Evolutionary conservation across 1,139 yeast genomes (phyloP).

Genomic region (Arxiozyma telluris): DNA sequence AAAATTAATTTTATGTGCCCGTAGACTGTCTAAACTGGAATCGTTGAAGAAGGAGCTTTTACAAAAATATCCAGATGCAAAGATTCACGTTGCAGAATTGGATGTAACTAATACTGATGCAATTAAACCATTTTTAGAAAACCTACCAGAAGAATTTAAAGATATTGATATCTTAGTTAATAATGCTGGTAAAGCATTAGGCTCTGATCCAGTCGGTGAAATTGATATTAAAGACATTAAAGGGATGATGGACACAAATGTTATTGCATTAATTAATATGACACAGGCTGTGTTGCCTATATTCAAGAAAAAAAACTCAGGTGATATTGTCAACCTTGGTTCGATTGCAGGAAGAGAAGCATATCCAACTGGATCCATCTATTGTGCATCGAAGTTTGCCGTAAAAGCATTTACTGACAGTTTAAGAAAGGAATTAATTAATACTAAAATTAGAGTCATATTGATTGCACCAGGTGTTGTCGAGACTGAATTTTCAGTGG

Average conservation of each 20-base stretch:
- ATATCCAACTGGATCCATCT: conserved; percentile 78
- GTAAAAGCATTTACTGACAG: conserved; percentile 67
- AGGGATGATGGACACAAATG: conserved; percentile 65
- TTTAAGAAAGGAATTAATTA: conserved; percentile 67
- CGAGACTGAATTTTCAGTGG: conserved; percentile 75
- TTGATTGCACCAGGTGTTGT: conserved; percentile 86
- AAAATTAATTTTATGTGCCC: conserved; percentile 59
- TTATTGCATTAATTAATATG: conserved; percentile 58
- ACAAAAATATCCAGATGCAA: conserved; percentile 40
- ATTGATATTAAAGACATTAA: conserved; percentile 47
- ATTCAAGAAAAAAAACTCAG: conserved; percentile 46
- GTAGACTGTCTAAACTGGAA: conserved; percentile 50
- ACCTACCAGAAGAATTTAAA: conserved; percentile 45
- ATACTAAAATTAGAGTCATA: conserved; percentile 66
- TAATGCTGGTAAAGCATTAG: conserved; percentile 78
- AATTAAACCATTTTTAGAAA: conserved; percentile 44
- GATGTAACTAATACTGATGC: conserved; percentile 51
- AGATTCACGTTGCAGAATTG: conserved; percentile 42
- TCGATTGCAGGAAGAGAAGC: conserved; percentile 85
- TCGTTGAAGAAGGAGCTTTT: conserved; percentile 40
- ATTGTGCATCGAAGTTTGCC: conserved; percentile 85
- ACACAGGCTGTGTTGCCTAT: conserved; percentile 60
- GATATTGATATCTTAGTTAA: conserved; percentile 62
- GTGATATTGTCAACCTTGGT: conserved; percentile 77
- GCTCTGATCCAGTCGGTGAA: conserved; percentile 55